These are phyloP conservation scores for Discostella pseudostelligera DNA, from an alignment of 108 stramenopile species.

Conservation along the genomic window DNA sequence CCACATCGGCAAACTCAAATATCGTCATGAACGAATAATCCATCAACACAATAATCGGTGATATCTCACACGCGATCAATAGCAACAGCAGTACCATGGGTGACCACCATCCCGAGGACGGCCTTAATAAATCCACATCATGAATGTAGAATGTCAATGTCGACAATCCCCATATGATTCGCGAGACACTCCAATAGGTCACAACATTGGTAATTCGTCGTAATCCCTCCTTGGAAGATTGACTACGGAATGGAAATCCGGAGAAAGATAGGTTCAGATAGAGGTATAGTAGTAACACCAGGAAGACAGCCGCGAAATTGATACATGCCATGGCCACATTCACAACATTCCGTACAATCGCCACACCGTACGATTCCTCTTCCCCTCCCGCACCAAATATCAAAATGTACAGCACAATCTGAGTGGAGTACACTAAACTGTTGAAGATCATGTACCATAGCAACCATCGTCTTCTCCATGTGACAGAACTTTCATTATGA, in stretches of 20 bases:
- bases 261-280: constrained; percentile 75
- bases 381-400: constrained; percentile 62
- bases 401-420: constrained; percentile 74
- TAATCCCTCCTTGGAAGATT: constrained; percentile 37
- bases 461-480: constrained; percentile 67
- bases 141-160: constrained; percentile 53
- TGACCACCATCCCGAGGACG: constrained; percentile 61
- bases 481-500: constrained; percentile 52
- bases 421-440: constrained; percentile 64
- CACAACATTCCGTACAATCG: constrained; percentile 58
- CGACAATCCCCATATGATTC: constrained; percentile 64
- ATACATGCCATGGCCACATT: constrained; percentile 74
- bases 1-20: constrained; percentile 36
- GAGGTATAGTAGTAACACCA: constrained; percentile 66
- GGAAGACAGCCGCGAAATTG: constrained; percentile 71
- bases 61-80: constrained; percentile 65
- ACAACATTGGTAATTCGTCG: constrained; percentile 51
- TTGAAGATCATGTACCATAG: constrained; percentile 85
- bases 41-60: constrained; percentile 63
- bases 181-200: constrained; percentile 53
- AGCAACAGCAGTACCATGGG: constrained; percentile 54
- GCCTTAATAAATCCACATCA: constrained; percentile 58
- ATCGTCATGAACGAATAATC: constrained; percentile 61
- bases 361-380: constrained; percentile 17
- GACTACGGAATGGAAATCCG: constrained; percentile 58